Base-by-base conservation (phyloP, 2,329 filamentous ascomycete genomes). In the Clarireedia sp. region DNA sequence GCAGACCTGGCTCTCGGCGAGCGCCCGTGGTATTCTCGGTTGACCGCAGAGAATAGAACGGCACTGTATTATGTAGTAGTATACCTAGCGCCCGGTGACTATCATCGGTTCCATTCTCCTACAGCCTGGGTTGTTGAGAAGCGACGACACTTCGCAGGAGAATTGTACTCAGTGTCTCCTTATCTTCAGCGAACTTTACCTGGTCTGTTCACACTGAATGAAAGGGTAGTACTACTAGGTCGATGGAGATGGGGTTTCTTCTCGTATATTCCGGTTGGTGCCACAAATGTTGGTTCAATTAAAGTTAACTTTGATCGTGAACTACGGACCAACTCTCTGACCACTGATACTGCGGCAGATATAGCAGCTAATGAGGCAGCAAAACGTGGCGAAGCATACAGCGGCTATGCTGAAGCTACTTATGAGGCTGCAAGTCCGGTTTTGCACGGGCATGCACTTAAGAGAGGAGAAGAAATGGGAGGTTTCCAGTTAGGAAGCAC, bases 241-340 rank as follows among this genome's bases (percentile, higher is more conserved):
- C 82, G 90, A 57, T 99, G 94, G 94, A 87, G 91, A 55, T 95
- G 90, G 81, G 94, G 94, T 17, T 97, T 99, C 80, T 99, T 99
- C 77, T 88, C 86, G 62, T 96, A 90, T 73, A 92, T 90, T 0
- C 91, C 95, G 14, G 94, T 99, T 36, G 94, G 94, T 60, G 94
- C 94, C 7, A 99, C 94, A 21, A 99, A 99, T 66, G 94, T 99
- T 45, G 94, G 94, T 55, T 95, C 89, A 57, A 97, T 99, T 73
- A 88, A 89, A 69, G 82, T 99, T 75, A 96, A 99, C 74, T 99
- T 99, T 70, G 95, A 99, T 73, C 79, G 85, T 57, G 94, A 99
- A 72, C 77, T 99, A 58, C 86, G 92, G 60, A 95, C 95, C 51
- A 99, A 99, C 73, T 90, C 85, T 63, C 77, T 99, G 51, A 85